A percentile compares a stretch with the other conserved stretches of the same genome.
phyloP scores from a whole-genome alignment of 2,329 filamentous ascomycete genomes.

The Nectriaceae sp. region DNA sequence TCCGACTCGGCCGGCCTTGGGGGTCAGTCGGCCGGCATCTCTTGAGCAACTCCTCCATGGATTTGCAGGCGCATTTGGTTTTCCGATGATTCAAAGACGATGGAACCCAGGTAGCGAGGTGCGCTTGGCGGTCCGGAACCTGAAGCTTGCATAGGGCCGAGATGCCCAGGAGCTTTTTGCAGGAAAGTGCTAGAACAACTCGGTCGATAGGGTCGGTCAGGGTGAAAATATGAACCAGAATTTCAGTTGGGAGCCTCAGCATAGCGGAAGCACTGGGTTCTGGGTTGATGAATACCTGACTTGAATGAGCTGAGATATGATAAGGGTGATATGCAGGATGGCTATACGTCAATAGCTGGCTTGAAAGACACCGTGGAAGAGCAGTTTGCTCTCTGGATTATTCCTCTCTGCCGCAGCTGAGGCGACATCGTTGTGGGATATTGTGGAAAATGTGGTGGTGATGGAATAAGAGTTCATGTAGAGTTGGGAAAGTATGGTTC shows the following conservation, averaged over 20 bases:
- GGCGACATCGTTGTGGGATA: background rate
- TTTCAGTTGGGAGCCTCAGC: constrained; percentile 27
- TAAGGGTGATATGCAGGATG: too few relatives aligned
- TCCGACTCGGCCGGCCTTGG: constrained; percentile 11
- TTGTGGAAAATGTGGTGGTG: background rate
- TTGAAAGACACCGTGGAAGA: background rate
- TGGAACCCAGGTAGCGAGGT: too few relatives aligned
- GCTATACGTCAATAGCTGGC: background rate
- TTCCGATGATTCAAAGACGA: too few relatives aligned
- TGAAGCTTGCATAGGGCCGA: constrained; percentile 15
- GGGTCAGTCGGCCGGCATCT: constrained; percentile 17
- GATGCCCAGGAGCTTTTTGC: constrained; percentile 23
- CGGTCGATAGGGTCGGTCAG: constrained; percentile 13
- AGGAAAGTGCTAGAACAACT: constrained; percentile 21
- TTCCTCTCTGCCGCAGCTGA: background rate
- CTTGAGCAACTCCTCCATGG: constrained; percentile 15
- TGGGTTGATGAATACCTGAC: constrained; percentile 4
- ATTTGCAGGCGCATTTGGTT: constrained; percentile 9
- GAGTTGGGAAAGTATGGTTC: background rate
- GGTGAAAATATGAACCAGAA: constrained; percentile 25
- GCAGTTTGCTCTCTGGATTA: background rate
- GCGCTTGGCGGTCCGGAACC: constrained; percentile 21
- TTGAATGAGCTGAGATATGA: constrained; percentile 6
- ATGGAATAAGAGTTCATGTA: too few relatives aligned
- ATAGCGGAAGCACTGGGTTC: constrained; percentile 9